phyloP scores from a whole-genome alignment of 2,329 filamentous ascomycete genomes.

The Paraphaeosphaeria sporulosa region DNA sequence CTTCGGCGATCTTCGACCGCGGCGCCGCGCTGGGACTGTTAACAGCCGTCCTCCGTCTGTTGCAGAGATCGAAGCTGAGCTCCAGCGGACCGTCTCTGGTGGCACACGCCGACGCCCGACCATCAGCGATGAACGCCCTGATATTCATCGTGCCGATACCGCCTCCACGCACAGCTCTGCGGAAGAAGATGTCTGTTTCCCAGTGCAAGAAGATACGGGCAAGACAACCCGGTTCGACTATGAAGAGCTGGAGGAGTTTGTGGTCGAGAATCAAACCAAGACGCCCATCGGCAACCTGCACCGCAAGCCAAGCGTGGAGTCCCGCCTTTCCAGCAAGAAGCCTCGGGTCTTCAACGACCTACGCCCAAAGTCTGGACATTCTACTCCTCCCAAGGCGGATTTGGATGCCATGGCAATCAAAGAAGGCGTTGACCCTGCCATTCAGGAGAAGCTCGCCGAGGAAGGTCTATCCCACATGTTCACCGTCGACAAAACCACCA shows the following conservation, averaged over 20 bases:
- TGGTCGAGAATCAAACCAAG: slow-evolving; percentile 65
- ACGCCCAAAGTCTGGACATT: slow-evolving; percentile 53
- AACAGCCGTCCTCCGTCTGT: slow-evolving; percentile 62
- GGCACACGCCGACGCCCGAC: slow-evolving; percentile 69
- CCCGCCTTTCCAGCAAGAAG: slow-evolving; percentile 57
- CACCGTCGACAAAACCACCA: slow-evolving; percentile 35
- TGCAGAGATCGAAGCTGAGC: slow-evolving; percentile 60
- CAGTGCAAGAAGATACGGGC: slow-evolving; percentile 73
- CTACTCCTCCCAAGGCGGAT: slow-evolving; percentile 47
- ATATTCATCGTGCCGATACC: slow-evolving; percentile 66
- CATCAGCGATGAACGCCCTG: slow-evolving; percentile 66
- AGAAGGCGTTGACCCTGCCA: slow-evolving; percentile 33
- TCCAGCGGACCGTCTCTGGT: slow-evolving; percentile 76
- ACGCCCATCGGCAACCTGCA: slow-evolving; percentile 54
- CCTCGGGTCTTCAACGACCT: slow-evolving; percentile 69
- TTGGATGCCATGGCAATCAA: slow-evolving; percentile 41
- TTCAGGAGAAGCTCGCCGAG: slow-evolving; percentile 55
- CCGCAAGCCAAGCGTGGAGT: slow-evolving; percentile 44
- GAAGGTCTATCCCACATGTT: slow-evolving; percentile 47
- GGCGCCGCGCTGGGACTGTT: slow-evolving; percentile 74
- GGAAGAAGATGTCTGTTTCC: slow-evolving; percentile 90
- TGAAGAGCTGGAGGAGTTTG: slow-evolving; percentile 91
- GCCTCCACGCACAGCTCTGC: slow-evolving; percentile 73
- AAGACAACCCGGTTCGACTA: slow-evolving; percentile 87
- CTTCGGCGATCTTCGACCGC: slow-evolving; percentile 78